These are phyloP conservation scores for Delonix regia DNA, from an alignment of 306 rosid genomes.

Conservation along the genomic window DNA sequence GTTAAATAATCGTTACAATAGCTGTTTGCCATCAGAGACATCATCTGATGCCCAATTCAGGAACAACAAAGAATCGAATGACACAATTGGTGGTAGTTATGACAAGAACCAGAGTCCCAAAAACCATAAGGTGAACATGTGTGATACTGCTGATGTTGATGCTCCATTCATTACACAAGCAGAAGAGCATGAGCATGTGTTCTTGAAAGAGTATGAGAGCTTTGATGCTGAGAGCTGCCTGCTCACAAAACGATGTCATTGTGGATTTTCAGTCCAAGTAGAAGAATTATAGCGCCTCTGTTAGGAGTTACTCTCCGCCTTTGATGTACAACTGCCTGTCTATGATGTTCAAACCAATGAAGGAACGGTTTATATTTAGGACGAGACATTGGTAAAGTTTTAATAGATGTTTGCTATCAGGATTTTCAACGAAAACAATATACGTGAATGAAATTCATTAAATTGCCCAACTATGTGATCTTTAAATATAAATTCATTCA, in stretches of 20 bases:
- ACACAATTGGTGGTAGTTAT: constrained; percentile 33
- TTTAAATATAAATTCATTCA: not conserved
- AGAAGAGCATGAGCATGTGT: constrained; percentile 75
- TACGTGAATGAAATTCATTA: not conserved
- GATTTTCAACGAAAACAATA: not conserved
- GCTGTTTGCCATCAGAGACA: constrained; percentile 41
- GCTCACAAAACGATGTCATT: constrained; percentile 69
- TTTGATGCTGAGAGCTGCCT: constrained; percentile 62
- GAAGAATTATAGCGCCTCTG: constrained; percentile 66
- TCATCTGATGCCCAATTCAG: constrained; percentile 28
- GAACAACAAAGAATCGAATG: constrained; percentile 37
- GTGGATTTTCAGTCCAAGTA: constrained; percentile 86
- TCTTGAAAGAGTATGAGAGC: constrained; percentile 64
- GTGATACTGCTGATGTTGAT: constrained; percentile 23
- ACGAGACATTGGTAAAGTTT: no score
- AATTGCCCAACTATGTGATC: not conserved
- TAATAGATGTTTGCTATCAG: not conserved
- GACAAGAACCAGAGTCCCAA: constrained; percentile 39
- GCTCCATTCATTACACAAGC: constrained; percentile 33
- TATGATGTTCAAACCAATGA: constrained; percentile 25
- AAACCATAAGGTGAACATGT: constrained; percentile 28
- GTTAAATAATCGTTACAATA: constrained; percentile 66
- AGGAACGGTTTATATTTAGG: not conserved
- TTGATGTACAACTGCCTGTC: not conserved
- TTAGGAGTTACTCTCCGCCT: not conserved